phyloP scores from a whole-genome alignment of 768 basidiomycete species.

The Boletus vermiculosoides region DNA sequence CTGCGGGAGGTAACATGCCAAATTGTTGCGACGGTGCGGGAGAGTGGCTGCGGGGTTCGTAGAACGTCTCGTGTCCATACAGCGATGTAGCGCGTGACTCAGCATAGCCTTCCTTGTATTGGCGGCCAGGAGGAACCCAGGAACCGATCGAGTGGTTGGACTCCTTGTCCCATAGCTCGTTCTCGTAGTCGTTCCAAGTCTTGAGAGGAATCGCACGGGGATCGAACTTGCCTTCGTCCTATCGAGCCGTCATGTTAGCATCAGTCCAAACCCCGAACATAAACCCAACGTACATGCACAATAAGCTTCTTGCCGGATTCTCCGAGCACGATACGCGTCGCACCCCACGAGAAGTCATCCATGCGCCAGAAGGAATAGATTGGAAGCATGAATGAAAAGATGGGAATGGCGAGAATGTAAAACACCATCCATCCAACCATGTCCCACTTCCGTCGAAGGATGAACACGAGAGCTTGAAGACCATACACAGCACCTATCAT shows the following conservation, averaged over 20 bases:
- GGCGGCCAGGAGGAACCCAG: conserved; percentile 78
- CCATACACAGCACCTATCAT: conserved; percentile 96
- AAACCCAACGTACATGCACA: conserved; percentile 67
- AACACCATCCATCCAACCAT: conserved; percentile 98
- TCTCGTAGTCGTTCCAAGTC: conserved; percentile 96
- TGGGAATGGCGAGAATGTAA: conserved; percentile 92
- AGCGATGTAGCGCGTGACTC: conserved; percentile 77
- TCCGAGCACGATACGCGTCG: conserved; percentile 87
- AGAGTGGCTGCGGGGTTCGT: conserved; percentile 73
- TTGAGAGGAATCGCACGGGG: conserved; percentile 90
- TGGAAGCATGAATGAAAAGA: conserved; percentile 90
- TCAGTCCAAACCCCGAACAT: neutral
- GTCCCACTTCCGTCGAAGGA: conserved; percentile 94
- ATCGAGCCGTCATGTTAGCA: conserved; percentile 6
- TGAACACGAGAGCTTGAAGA: conserved; percentile 87
- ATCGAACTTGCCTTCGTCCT: conserved; percentile 99
- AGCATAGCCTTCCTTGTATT: conserved; percentile 70
- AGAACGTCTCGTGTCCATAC: conserved; percentile 86
- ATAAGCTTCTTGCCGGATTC: conserved; percentile 95
- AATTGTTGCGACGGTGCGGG: conserved; percentile 68
- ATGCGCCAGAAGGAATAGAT: conserved; percentile 97
- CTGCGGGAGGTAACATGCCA: conserved; percentile 55
- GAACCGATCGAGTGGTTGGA: conserved; percentile 94
- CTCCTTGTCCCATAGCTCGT: conserved; percentile 97
- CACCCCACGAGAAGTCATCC: conserved; percentile 98